phyloP scores from a whole-genome alignment of 1,284 basidiomycete species.

The Ustilago shanxiensis region DNA sequence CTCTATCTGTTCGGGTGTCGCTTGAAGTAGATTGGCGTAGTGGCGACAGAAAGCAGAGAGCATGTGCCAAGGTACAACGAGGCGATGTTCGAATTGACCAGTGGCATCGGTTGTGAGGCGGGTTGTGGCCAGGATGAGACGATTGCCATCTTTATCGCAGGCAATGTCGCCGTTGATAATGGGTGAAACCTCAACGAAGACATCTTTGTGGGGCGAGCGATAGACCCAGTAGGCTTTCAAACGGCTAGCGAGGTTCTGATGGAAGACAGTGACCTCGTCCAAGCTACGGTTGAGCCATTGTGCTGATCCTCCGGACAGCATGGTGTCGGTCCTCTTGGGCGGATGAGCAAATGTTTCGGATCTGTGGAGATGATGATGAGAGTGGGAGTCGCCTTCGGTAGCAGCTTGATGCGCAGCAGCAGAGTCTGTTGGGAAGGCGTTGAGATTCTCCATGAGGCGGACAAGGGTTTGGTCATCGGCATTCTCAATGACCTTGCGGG shows the following conservation, averaged over 20 bases:
- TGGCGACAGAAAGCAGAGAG: slow-evolving; percentile 49
- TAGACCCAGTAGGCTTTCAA: slow-evolving; percentile 63
- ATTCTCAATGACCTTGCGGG: slow-evolving; percentile 44
- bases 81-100: slow-evolving; percentile 44
- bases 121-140: slow-evolving; percentile 43
- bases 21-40: slow-evolving; percentile 22
- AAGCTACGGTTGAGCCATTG: slow-evolving; percentile 52
- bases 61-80: slow-evolving; percentile 51
- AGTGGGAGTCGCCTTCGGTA: neutral
- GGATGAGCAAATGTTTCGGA: slow-evolving; percentile 3
- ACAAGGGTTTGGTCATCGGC: slow-evolving; percentile 51
- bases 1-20: slow-evolving; percentile 28
- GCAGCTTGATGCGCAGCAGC: slow-evolving; percentile 31
- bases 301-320: slow-evolving; percentile 39
- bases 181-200: slow-evolving; percentile 55
- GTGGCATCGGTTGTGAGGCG: slow-evolving; percentile 39
- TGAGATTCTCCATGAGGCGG: slow-evolving; percentile 49
- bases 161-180: slow-evolving; percentile 40
- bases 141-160: slow-evolving; percentile 22
- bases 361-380: neutral
- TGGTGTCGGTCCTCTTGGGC: slow-evolving; percentile 33
- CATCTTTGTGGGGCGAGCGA: slow-evolving; percentile 43
- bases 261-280: slow-evolving; percentile 55
- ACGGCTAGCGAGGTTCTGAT: slow-evolving; percentile 47
- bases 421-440: slow-evolving; percentile 56